Percentiles rank a stretch among this genome's conserved stretches.
Evolutionary conservation across 2,329 filamentous ascomycete species (phyloP).

Genomic region (Amesomyces nigricolor): DNA sequence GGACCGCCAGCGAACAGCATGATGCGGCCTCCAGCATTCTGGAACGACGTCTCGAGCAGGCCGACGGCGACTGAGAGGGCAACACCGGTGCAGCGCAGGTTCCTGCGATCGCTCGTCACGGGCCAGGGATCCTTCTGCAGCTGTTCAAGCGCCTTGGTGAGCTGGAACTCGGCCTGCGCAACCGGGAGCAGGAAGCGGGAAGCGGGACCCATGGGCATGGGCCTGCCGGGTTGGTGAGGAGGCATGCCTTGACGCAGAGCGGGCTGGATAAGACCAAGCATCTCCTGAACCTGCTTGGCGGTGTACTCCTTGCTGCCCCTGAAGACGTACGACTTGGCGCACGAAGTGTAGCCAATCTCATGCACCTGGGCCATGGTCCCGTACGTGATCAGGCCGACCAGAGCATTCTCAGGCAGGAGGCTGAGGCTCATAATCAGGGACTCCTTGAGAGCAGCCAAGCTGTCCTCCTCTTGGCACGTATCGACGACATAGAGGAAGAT

Average conservation of each 20-base stretch:
- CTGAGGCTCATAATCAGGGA: slow-evolving; percentile 82
- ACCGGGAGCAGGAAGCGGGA: slow-evolving; percentile 90
- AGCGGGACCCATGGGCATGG: slow-evolving; percentile 71
- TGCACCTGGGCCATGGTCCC: slow-evolving; percentile 98
- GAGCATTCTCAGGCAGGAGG: slow-evolving; percentile 71
- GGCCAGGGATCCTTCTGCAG: slow-evolving; percentile 97
- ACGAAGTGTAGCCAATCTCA: slow-evolving; percentile 96
- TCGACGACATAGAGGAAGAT: slow-evolving; percentile 87
- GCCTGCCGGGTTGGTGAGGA: slow-evolving; percentile 67
- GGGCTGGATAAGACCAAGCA: slow-evolving; percentile 77
- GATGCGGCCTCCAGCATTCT: slow-evolving; percentile 88
- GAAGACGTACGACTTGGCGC: slow-evolving; percentile 98
- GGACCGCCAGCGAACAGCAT: slow-evolving; percentile 97
- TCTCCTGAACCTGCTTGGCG: slow-evolving; percentile 99
- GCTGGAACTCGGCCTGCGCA: slow-evolving; percentile 92
- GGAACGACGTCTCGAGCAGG: slow-evolving; percentile 87
- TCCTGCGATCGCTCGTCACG: slow-evolving; percentile 86
- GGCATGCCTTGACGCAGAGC: slow-evolving; percentile 69
- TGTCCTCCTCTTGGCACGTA: slow-evolving; percentile 83
- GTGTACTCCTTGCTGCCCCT: slow-evolving; percentile 95
- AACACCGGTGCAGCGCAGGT: slow-evolving; percentile 87
- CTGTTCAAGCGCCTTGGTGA: slow-evolving; percentile 92
- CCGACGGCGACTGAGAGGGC: slow-evolving; percentile 94
- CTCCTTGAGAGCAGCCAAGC: slow-evolving; percentile 75
- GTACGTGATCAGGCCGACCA: slow-evolving; percentile 79